Evolutionary conservation across 768 basidiomycete genomes (phyloP).

Genomic region (Termitomyces sp.): DNA sequence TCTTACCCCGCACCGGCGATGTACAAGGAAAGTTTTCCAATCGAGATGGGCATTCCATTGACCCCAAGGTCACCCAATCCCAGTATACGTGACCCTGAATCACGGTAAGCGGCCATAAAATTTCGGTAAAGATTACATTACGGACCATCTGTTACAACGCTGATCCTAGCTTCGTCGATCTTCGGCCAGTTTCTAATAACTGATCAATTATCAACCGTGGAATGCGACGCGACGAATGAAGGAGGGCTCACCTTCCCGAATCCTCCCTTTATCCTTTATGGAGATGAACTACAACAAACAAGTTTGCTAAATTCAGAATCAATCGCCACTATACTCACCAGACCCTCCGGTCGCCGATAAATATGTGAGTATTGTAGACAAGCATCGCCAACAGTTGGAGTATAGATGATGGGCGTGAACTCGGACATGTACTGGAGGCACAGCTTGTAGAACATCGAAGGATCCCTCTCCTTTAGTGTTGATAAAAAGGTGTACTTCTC

Average conservation of each 20-base stretch:
- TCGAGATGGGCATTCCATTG: slow-evolving; percentile 84
- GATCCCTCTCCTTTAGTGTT: slow-evolving; percentile 67
- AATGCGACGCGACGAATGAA: not conserved
- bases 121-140: slow-evolving; percentile 14
- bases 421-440: slow-evolving; percentile 68
- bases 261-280: slow-evolving; percentile 78
- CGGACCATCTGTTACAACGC: slow-evolving; percentile 87
- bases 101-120: not conserved
- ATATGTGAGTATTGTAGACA: slow-evolving; percentile 81
- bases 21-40: slow-evolving; percentile 91
- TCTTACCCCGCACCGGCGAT: slow-evolving; percentile 83
- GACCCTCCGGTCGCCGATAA: slow-evolving; percentile 68
- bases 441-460: slow-evolving; percentile 72
- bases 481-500: slow-evolving; percentile 87
- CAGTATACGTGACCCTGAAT: slow-evolving; percentile 75
- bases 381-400: slow-evolving; percentile 89
- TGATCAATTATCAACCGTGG: slow-evolving; percentile 9
- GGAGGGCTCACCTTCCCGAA: slow-evolving; percentile 39
- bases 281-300: slow-evolving; percentile 57
- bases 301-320: slow-evolving; percentile 11
- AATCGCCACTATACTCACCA: slow-evolving; percentile 35
- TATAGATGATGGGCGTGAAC: slow-evolving; percentile 80
- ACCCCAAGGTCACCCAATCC: slow-evolving; percentile 83
- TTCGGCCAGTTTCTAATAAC: slow-evolving; percentile 72
- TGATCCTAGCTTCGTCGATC: slow-evolving; percentile 74